A percentile compares a stretch with the other conserved stretches of the same genome.
Evolutionary conservation across 2,329 filamentous ascomycete genomes (phyloP).

Genomic region (Zymoseptoria pseudotritici): DNA sequence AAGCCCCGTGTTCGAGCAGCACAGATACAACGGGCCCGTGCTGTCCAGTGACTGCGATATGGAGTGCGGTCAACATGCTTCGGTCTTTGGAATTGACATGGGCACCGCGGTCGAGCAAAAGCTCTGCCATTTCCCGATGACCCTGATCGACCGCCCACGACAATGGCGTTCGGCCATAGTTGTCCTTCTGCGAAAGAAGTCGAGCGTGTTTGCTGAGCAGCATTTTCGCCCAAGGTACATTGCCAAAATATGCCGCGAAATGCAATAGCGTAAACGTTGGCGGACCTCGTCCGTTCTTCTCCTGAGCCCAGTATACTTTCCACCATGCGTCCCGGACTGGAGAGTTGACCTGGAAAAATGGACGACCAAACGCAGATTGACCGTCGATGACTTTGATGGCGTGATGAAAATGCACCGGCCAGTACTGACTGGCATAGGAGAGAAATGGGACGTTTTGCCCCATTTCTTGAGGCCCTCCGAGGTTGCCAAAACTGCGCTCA

Average conservation of each 20-base stretch:
- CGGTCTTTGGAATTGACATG: background rate
- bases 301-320: background rate
- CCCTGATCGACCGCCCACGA: slow-evolving; percentile 2
- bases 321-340: background rate
- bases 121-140: slow-evolving; percentile 1
- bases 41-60: background rate
- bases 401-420: background rate
- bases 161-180: background rate
- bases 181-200: background rate
- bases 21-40: slow-evolving; percentile 1
- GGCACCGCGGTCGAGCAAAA: slow-evolving; percentile 3
- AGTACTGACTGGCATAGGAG: background rate
- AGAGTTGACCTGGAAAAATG: background rate
- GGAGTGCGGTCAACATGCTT: background rate
- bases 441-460: background rate
- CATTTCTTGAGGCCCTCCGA: background rate
- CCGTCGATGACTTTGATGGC: background rate
- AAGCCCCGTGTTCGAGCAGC: slow-evolving; percentile 4
- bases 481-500: background rate
- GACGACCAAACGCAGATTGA: background rate
- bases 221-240: background rate
- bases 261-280: background rate
- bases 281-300: background rate
- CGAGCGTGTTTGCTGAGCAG: background rate
- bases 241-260: background rate